phyloP scores from a whole-genome alignment of 768 basidiomycete genomes.

The Tylopilus rubrobrunneus region DNA sequence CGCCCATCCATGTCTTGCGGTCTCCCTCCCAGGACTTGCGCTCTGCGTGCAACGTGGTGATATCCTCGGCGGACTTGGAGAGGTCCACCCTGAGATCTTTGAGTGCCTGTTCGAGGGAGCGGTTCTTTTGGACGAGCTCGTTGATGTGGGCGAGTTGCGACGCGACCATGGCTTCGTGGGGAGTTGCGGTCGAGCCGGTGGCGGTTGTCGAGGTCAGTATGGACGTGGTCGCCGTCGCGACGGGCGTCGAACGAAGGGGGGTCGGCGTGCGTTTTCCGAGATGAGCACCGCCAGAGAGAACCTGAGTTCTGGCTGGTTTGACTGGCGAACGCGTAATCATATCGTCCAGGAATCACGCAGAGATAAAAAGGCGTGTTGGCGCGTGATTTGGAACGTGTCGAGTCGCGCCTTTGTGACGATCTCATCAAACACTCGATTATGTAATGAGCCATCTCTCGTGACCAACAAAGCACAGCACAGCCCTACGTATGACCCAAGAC shows the following conservation, averaged over 20 bases:
- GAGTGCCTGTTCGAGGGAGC: constrained; percentile 57
- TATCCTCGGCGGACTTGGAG: constrained; percentile 28
- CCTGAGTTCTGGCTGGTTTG: constrained; percentile 14
- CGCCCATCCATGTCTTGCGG: constrained; percentile 21
- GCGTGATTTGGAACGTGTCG: constrained; percentile 2
- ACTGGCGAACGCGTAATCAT: constrained; percentile 30
- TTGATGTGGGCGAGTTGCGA: constrained; percentile 67
- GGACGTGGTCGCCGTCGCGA: constrained; percentile 21
- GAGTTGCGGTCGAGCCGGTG: constrained; percentile 31
- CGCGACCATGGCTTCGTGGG: constrained; percentile 48
- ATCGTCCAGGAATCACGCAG: not conserved
- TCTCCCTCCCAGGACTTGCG: constrained; percentile 31
- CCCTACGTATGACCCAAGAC: constrained; percentile 36
- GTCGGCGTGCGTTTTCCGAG: constrained; percentile 19
- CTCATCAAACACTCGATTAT: constrained; percentile 17
- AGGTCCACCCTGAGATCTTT: constrained; percentile 52
- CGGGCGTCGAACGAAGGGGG: constrained; percentile 17
- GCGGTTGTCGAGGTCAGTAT: constrained; percentile 26
- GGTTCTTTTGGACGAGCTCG: constrained; percentile 67
- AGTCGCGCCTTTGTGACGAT: constrained; percentile 8
- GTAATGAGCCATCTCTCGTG: constrained; percentile 4
- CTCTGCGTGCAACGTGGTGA: constrained; percentile 37
- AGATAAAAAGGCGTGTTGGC: not conserved
- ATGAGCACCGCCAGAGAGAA: constrained; percentile 6
- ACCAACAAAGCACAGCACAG: not conserved